These are phyloP conservation scores for Pseudopithomyces chartarum DNA, from an alignment of 2,329 filamentous ascomycete species.

Conservation along the genomic window DNA sequence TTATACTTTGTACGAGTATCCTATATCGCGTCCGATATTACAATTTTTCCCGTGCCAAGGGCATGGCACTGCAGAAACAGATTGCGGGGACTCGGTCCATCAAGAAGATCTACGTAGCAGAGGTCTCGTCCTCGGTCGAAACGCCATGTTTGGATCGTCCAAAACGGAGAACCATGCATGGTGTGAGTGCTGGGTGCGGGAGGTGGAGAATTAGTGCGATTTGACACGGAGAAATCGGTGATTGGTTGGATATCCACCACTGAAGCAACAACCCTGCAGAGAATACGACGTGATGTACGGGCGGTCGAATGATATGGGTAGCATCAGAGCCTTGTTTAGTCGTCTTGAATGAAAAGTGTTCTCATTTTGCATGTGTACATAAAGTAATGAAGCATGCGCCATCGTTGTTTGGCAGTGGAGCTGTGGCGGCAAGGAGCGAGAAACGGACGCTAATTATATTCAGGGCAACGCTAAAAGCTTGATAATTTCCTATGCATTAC, in stretches of 20 bases:
- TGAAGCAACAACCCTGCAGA: not conserved
- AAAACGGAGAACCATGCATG: not conserved
- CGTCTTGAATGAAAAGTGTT: too few species aligned
- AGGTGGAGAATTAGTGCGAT: not conserved
- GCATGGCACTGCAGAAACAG: not conserved
- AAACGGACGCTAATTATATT: too few species aligned
- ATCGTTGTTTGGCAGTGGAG: too few species aligned
- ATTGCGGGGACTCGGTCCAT: not conserved
- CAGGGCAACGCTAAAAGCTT: too few species aligned
- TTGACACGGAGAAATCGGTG: slow-evolving; percentile 2
- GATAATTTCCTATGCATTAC: too few species aligned
- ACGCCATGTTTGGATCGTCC: not conserved
- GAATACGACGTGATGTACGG: too few species aligned
- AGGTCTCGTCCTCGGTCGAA: not conserved
- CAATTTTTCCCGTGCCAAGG: slow-evolving; percentile 2
- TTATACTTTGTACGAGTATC: not conserved
- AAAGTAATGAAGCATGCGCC: too few species aligned
- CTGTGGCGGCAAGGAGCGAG: too few species aligned
- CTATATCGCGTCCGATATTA: not conserved
- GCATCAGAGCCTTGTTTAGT: too few species aligned
- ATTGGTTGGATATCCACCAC: not conserved
- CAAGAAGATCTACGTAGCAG: not conserved
- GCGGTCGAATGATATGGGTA: too few species aligned
- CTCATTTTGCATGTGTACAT: too few species aligned
- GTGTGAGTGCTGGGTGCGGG: not conserved